Percentiles rank a stretch among this genome's conserved stretches.
Conservation (phyloP, 257 asterid species). For the Echites panduratus region DNA sequence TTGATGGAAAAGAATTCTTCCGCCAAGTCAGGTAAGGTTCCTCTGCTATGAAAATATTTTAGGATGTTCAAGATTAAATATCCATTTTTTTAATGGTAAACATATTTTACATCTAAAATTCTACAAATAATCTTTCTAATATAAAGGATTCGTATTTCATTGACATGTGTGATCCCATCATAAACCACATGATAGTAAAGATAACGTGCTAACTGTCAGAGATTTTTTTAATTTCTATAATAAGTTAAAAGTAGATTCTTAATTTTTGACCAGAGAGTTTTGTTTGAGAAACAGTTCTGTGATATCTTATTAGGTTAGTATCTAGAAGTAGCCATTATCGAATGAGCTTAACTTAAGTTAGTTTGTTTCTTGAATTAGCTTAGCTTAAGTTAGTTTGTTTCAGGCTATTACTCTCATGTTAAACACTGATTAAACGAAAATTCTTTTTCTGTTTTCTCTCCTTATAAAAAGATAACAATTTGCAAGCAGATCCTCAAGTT, state of each 20-base stretch:
- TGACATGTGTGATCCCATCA: neutral
- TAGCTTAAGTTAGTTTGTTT: no score
- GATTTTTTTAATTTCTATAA: no score
- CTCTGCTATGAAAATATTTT: neutral
- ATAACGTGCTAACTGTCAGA: no score
- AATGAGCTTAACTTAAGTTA: no score
- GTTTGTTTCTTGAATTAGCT: no score
- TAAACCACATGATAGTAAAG: neutral
- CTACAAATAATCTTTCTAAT: neutral
- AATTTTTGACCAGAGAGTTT: neutral
- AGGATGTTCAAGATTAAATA: no score
- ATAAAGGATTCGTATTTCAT: neutral
- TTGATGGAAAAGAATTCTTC: conserved; percentile 96
- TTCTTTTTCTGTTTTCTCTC: neutral
- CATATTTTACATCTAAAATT: neutral
- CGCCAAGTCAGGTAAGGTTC: conserved; percentile 84
- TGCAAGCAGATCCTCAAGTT: no score
- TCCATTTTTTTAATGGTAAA: neutral
- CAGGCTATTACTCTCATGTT: neutral
- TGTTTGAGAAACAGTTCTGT: neutral
- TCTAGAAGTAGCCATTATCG: neutral
- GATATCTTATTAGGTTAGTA: neutral
- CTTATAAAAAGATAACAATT: no score
- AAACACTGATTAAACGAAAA: no score
- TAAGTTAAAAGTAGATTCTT: neutral